Evolutionary conservation across 768 basidiomycete genomes (phyloP), one percentile per base, ranked within the genome.

Genomic region (Suillus plorans): DNA sequence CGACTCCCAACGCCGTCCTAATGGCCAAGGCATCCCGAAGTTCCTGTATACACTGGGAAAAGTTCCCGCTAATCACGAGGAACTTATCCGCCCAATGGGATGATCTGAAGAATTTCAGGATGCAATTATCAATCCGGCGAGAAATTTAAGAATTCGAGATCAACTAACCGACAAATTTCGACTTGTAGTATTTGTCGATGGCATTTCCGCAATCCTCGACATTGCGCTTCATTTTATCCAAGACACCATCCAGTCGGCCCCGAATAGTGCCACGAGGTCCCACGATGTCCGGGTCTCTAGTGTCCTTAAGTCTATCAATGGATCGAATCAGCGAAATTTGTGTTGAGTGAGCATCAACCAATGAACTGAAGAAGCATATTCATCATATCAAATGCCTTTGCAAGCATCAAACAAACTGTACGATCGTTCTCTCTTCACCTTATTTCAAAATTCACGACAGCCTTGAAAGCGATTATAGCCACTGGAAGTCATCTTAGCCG

Each of bases 321-420:
- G 18, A 58, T 14, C 4, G 4, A 25, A 41, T 58, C 22, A 58
- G 22, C 4, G 5, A 58, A 16, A 25, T 8, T 25, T 9, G 9
- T 37, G 2, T 6, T 0, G 14, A 22, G 18, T 4, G 5, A 16
- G 13, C n/a, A 7, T 41, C 37, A 1, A 0, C 16, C 13, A n/a
- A 69, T 82, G 10, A 61, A 82, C 83, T 83, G 78, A 20, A 84
- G 74, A 28, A 86, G 77, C 2, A 76, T 76, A 14, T 70, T 63
- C 79, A 86, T 82, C 76, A 83, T 78, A 49, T 84, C 78, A 64
- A 76, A 78, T 84, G 86, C 86, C 65, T 83, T 79, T 9, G 81
- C 70, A 39, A 82, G 81, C 7, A 87, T 74, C 4, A 77, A 73
- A 2, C 80, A 64, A 8, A 85, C 77, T 65, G 83, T 84, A 63